Conservation (phyloP, 2,329 filamentous ascomycete genomes). For the Fusarium anthophilum region DNA sequence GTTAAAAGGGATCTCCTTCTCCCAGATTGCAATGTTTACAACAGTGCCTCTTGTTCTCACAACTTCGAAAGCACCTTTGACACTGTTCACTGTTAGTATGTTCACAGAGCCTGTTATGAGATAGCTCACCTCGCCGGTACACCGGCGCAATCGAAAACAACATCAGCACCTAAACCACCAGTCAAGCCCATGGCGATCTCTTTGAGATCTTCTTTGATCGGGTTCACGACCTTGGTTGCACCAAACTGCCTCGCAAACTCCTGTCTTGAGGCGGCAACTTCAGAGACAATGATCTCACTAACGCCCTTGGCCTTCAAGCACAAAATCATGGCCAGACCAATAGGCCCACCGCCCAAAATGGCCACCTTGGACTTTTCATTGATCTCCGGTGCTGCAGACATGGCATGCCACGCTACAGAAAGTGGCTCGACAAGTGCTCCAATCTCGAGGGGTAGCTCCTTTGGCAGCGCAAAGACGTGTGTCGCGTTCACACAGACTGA, state of each 20-base stretch:
- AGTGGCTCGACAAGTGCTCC: conserved; percentile 64
- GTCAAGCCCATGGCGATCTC: conserved; percentile 57
- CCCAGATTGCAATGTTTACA: conserved; percentile 73
- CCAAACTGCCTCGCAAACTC: conserved; percentile 56
- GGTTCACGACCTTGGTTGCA: conserved; percentile 55
- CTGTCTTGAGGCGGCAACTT: conserved; percentile 53
- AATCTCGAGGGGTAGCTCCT: conserved; percentile 59
- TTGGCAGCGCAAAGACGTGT: conserved; percentile 60
- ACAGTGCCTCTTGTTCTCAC: conserved; percentile 65
- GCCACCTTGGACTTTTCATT: conserved; percentile 55
- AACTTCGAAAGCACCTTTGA: conserved; percentile 54
- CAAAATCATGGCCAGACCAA: conserved; percentile 59
- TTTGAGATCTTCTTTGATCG: conserved; percentile 57
- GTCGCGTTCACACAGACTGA: conserved; percentile 61
- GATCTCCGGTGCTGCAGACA: conserved; percentile 55
- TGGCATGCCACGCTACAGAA: conserved; percentile 56
- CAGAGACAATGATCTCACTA: conserved; percentile 57
- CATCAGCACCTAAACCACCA: conserved; percentile 60
- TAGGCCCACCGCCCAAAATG: conserved; percentile 60
- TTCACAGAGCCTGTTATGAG: rapidly evolving
- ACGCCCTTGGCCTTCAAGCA: conserved; percentile 58
- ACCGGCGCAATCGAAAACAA: conserved; percentile 71
- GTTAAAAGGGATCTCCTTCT: conserved; percentile 50
- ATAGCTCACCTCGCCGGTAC: conserved; percentile 49
- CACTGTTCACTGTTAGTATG: conserved; percentile 1